Percentiles rank a stretch among this genome's conserved stretches.
phyloP scores from a whole-genome alignment of 2,329 filamentous ascomycete species.

The Dothideomycetes sp. region DNA sequence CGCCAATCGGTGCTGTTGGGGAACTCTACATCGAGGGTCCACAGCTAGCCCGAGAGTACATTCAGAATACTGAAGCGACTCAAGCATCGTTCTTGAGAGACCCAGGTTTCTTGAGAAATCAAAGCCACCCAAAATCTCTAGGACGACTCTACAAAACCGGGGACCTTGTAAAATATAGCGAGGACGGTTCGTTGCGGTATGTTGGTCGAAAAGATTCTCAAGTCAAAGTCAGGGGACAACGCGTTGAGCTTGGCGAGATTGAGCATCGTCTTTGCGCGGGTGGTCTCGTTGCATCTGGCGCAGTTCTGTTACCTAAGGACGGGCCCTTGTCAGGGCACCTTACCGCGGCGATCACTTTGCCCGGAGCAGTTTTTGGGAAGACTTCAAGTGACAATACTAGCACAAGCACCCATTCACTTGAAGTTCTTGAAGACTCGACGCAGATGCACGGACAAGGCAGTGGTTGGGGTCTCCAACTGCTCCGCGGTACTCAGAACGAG shows the following conservation, averaged over 20 bases:
- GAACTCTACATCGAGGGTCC: constrained; percentile 11
- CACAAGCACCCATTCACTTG: too few relatives aligned
- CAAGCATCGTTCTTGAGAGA: not conserved
- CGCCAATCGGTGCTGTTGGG: constrained; percentile 30
- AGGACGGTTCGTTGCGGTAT: constrained; percentile 33
- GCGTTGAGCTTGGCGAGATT: constrained; percentile 68
- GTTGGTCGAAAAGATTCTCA: constrained; percentile 64
- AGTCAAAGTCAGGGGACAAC: constrained; percentile 67
- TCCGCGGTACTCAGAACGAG: too few relatives aligned
- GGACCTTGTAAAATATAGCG: constrained; percentile 19
- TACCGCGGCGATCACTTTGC: too few relatives aligned
- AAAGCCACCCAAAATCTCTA: not conserved
- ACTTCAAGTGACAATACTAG: too few relatives aligned
- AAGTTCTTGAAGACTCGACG: too few relatives aligned
- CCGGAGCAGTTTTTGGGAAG: too few relatives aligned
- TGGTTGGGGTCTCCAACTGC: too few relatives aligned
- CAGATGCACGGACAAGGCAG: too few relatives aligned
- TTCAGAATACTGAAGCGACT: not conserved
- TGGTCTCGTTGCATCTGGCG: too few relatives aligned
- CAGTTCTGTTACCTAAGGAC: too few relatives aligned
- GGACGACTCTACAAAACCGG: constrained; percentile 16
- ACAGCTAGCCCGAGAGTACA: not conserved
- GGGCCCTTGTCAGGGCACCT: too few relatives aligned
- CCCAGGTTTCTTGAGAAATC: not conserved
- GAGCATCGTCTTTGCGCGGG: too few relatives aligned